These are phyloP conservation scores for Choiromyces venosus DNA, from an alignment of 495 filamentous ascomycete species.

Conservation along the genomic window DNA sequence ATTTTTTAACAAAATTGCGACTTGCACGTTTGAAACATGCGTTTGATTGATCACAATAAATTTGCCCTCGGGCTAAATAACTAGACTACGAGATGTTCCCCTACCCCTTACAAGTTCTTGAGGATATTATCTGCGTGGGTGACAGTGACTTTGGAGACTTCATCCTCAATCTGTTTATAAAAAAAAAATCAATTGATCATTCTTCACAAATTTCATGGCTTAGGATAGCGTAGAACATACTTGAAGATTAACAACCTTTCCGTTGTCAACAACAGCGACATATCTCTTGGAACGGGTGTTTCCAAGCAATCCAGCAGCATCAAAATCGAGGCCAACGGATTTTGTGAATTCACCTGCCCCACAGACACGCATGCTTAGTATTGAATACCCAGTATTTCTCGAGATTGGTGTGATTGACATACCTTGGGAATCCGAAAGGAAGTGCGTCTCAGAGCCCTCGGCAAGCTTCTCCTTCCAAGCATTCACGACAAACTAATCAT, in stretches of 20 bases:
- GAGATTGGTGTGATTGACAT: background rate
- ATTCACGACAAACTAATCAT: constrained; percentile 37
- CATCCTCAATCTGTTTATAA: constrained; percentile 23
- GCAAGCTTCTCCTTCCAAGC: constrained; percentile 38
- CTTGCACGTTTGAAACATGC: background rate
- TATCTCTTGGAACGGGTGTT: constrained; percentile 81
- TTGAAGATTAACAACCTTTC: constrained; percentile 59
- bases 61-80: background rate
- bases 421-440: constrained; percentile 79
- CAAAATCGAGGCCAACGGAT: constrained; percentile 80
- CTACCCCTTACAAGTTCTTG: constrained; percentile 24
- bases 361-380: background rate
- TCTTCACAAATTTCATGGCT: background rate
- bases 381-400: background rate
- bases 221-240: background rate
- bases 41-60: background rate
- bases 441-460: constrained; percentile 55
- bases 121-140: constrained; percentile 35
- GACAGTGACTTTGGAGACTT: constrained; percentile 27
- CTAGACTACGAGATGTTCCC: constrained; percentile 6
- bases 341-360: constrained; percentile 62
- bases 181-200: background rate
- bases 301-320: constrained; percentile 78
- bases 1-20: background rate
- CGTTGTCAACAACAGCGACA: constrained; percentile 67